Conservation (phyloP, 2,329 filamentous ascomycete species). For the Incumbomyces delicatus region DNA sequence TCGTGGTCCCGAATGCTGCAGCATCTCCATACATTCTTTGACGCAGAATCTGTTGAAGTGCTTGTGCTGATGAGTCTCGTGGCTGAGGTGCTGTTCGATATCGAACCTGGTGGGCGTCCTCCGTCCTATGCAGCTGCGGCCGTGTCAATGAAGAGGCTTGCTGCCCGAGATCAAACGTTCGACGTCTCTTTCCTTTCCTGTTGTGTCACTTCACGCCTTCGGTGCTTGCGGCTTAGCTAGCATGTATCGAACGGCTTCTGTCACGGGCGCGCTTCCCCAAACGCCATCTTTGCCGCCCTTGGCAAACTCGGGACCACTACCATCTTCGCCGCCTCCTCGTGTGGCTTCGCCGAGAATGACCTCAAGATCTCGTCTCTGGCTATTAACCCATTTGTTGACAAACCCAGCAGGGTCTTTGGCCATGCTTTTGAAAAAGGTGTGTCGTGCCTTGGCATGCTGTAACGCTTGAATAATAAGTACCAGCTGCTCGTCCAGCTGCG, state of each 20-base stretch:
- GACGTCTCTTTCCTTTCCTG: too few relatives aligned
- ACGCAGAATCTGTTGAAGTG: too few relatives aligned
- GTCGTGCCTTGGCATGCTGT: slow-evolving; percentile 76
- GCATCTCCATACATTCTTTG: too few relatives aligned
- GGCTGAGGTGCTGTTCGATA: neutral
- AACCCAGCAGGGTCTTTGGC: slow-evolving; percentile 76
- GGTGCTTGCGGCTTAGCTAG: slow-evolving; percentile 41
- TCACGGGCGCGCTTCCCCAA: slow-evolving; percentile 53
- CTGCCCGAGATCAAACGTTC: too few relatives aligned
- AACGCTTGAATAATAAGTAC: slow-evolving; percentile 75
- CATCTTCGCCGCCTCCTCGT: slow-evolving; percentile 49
- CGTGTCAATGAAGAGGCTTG: too few relatives aligned
- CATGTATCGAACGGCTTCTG: slow-evolving; percentile 53
- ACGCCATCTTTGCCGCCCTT: slow-evolving; percentile 47
- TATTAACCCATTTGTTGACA: slow-evolving; percentile 77
- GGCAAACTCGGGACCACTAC: slow-evolving; percentile 35
- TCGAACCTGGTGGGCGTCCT: neutral
- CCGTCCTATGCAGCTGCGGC: too few relatives aligned
- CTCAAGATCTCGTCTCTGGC: slow-evolving; percentile 82
- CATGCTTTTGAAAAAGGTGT: slow-evolving; percentile 73
- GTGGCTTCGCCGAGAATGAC: slow-evolving; percentile 75
- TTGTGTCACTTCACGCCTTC: neutral
- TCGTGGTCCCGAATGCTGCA: too few relatives aligned
- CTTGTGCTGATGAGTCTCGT: neutral
- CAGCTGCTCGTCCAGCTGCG: slow-evolving; percentile 71